Base-by-base conservation (phyloP, 2,329 filamentous ascomycete species). In the Alternaria viburni region DNA sequence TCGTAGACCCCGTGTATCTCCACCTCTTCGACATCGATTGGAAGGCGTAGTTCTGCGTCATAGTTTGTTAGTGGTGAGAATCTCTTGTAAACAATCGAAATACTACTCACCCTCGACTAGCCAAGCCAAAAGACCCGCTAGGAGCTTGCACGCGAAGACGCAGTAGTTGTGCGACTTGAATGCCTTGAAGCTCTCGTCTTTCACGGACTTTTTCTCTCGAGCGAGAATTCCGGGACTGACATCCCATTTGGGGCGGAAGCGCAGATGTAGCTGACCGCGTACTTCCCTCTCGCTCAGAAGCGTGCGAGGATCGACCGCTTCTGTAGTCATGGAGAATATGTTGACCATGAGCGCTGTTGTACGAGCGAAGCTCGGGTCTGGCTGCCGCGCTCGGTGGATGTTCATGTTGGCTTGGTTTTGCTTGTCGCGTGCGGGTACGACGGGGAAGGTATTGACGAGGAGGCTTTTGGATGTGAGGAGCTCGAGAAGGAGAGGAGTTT, bases 91-190 rank as follows among this genome's bases (percentile, higher is more conserved):
- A 21, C 11, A 21, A 36, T 32, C 19, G 28, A 6, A 52, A 36
- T n/a, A 15, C 15, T 2, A 36, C 49, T 28, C 28, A 52, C 49
- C 49, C 49, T 52, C 49, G 19, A 36, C 21, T 30, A 17, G 21
- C 49, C 49, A 52, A 23, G 49, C 49, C 49, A 52, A 30, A 6
- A 52, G 21, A 36, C 49, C 28, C 2, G 49, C 28, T 32, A 52
- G 32, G 49, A 52, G 5, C 49, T 52, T 52, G 28, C 49, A 52
- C 19, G 21, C 49, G 10, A 52, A 52, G 19, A 52, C 49, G 13
- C 49, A 52, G 32, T 52, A 21, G 19, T 52, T 52, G 6, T 52
- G 49, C 11, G 49, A 13, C 17, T 23, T 23, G 13, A 52, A n/a
- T 32, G 28, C 49, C 4, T 52, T 36, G 32, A 36, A 36, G 32